Evolutionary conservation across 345 rosid genomes (phyloP).

Genomic region (Reutealis trisperma): DNA sequence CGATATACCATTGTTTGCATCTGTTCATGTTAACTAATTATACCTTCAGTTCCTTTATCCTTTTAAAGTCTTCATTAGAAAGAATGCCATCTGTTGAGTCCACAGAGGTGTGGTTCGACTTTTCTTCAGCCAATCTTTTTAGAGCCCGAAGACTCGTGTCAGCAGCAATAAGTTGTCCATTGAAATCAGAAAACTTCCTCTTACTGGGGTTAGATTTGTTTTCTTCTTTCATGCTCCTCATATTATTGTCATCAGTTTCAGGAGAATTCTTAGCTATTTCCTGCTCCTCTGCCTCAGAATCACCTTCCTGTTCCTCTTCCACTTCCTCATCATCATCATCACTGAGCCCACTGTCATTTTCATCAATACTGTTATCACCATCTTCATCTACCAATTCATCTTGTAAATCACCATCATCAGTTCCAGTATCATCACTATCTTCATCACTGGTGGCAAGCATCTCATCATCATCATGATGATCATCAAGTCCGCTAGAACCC

Average conservation of each 20-base stretch:
- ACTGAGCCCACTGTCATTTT: slow-evolving; percentile 32
- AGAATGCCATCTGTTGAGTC: slow-evolving; percentile 71
- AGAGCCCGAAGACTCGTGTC: slow-evolving; percentile 88
- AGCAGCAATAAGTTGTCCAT: slow-evolving; percentile 63
- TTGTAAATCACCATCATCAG: slow-evolving; percentile 45
- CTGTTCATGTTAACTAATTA: slow-evolving; percentile 4
- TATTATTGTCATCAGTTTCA: slow-evolving; percentile 16
- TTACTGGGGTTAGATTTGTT: slow-evolving; percentile 46
- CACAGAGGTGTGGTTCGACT: slow-evolving; percentile 32
- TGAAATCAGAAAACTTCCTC: slow-evolving; percentile 72
- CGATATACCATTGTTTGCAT: background rate
- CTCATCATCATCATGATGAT: slow-evolving; percentile 22
- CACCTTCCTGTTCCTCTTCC: slow-evolving; percentile 34
- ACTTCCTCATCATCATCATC: slow-evolving; percentile 16
- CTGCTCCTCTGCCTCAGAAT: slow-evolving; percentile 8
- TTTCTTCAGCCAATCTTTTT: slow-evolving; percentile 72
- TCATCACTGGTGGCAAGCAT: slow-evolving; percentile 32
- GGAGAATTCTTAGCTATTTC: slow-evolving; percentile 28
- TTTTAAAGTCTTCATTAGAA: slow-evolving; percentile 86
- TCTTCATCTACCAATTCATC: slow-evolving; percentile 37
- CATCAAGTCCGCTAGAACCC: slow-evolving; percentile 35
- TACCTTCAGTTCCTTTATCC: slow-evolving; percentile 85
- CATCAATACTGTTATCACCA: slow-evolving; percentile 32
- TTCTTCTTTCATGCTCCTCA: slow-evolving; percentile 26
- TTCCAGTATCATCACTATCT: slow-evolving; percentile 35